Base-by-base conservation (phyloP, 306 rosid genomes). In the Gleditsia sinensis region DNA sequence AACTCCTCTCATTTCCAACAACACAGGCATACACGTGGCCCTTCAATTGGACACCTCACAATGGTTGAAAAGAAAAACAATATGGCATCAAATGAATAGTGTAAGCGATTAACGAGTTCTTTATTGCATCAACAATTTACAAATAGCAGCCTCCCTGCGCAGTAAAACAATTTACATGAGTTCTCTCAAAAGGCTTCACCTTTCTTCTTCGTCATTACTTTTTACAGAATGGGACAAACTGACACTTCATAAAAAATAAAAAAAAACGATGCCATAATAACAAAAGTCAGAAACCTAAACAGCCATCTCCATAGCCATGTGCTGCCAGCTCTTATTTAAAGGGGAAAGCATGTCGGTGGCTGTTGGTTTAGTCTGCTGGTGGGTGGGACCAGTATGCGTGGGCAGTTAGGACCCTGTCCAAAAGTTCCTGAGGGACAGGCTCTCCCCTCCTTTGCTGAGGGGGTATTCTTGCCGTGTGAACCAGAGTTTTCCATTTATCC, bases 401-500 rank as follows among this genome's bases (percentile, higher is more conserved):
- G 32, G 98, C 95, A 4, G 73, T 49, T 56, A 92, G 66, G 83
- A 92, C 98, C 79, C 98, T 82, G 63, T 92, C 96, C 91, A 92
- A 81, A 51, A 92, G 96, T 50, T 90, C 90, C 73, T 92, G 98
- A 0, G 98, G 98, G 9, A 92, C 98, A 43, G 98, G 96, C 72
- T 92, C 92, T 54, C 98, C 98, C 79, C 98, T 86, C 72, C 98
- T 88, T 70, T 92, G 98, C 64, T 87, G 98, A 2, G 98, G 96
- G 54, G 98, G 84, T 81, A 92, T 92, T 69, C 89, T 85, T 48
- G 98, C 98, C 45, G 98, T 92, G 86, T 92, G 98, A 32, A 92
- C 98, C 48, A 88, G 79, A 16, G 98, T 92, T 83, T 92, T 92
- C 98, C 98, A 92, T 71, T 92, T 92, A 78, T 92, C 98, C 98